Evolutionary conservation across 805 yeast genomes (phyloP), one percentile per base, ranked within the genome.

Genomic region (Metschnikowia cerradonensis): DNA sequence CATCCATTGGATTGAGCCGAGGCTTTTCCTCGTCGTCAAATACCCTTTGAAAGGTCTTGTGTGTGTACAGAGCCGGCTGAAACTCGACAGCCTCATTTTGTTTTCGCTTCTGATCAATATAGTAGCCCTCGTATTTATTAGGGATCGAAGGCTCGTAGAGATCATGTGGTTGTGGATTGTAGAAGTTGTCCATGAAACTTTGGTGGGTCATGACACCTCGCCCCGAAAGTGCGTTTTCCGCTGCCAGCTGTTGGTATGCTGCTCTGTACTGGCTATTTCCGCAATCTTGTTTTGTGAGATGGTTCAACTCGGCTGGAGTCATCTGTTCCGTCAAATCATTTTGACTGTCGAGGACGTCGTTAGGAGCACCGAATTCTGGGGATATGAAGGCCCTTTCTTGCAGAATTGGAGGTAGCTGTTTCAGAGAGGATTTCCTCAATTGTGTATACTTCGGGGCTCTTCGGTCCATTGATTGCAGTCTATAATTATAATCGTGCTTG

Each of bases 241-340:
- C 20, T 20, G 45, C 38, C 19, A 42, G 6, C 30, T 42, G 38
- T 14, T 20, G 45, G 20, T 42, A 26, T 3, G 45, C 38, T 3
- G 26, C 32, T 30, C 32, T 33, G 23, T 26, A 31, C 38, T 10
- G 49, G 23, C 32, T 34, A 17, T 45, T 37, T 10, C 15, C 26
- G 34, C 20, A 37, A 19, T 17, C 36, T 22, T 26, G 38, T 38
- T 30, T 23, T 23, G 33, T 26, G 30, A 38, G 48, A 14, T 51
- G 40, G 10, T 43, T 68, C 15, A 71, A 53, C 43, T 72, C 68
- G 0, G 77, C 76, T 1, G 77, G 77, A 0, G 77, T 73, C 42
- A 70, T 63, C 38, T 60, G 73, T 54, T 66, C 66, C 33, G 55
- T 64, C 37, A 70, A 59, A 33, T 55, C 62, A 48, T 71, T 69